Evolutionary conservation across 2,329 filamentous ascomycete genomes (phyloP), one percentile per base, ranked within the genome.

Genomic region (Fusarium fracticaudum): DNA sequence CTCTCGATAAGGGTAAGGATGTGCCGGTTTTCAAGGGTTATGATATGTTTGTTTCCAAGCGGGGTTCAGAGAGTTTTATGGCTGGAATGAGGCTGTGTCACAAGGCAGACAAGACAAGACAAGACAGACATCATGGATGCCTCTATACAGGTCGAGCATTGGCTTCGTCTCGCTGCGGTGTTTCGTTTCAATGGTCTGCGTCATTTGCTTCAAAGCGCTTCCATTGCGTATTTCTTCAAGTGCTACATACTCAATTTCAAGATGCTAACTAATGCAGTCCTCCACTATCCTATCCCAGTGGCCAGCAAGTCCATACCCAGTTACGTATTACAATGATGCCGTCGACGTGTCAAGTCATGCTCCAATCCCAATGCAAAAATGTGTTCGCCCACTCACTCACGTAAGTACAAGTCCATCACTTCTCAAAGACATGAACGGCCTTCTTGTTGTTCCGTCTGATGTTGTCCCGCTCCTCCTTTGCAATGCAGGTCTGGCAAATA

Each of bases 41-140:
- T 24, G 29, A 24, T 48, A 18, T 29, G 26, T 12, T n/a, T 37
- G 50, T 37, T 26, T 40, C 53, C 44, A 67, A 55, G 57, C 44
- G 64, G 64, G 66, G 64, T 68, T 29, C 20, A 57, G 59, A 20
- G n/a, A 31, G 35, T 45, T 62, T 40, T 67, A 60, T 67, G 60
- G 60, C 22, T 59, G 26, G 20, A 48, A 40, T 45, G 41, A 60
- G 61, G 44, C 61, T 50, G 54, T 47, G 60, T 45, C 26, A 29
- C 41, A 35, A 59, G 51, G 41, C 51, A 47, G 60, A 31, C 48
- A n/a, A 31, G 45, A 29, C 45, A 33, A 35, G 33, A 29, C 26
- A n/a, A 47, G 51, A 35, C 41, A 47, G 60, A 47, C 47, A 48
- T 31, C 20, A 31, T 15, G 45, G 45, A 33, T 60, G n/a, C 41